Base-by-base conservation (phyloP, 371 early-diverging fungal genomes). In the Mycotypha africana region DNA sequence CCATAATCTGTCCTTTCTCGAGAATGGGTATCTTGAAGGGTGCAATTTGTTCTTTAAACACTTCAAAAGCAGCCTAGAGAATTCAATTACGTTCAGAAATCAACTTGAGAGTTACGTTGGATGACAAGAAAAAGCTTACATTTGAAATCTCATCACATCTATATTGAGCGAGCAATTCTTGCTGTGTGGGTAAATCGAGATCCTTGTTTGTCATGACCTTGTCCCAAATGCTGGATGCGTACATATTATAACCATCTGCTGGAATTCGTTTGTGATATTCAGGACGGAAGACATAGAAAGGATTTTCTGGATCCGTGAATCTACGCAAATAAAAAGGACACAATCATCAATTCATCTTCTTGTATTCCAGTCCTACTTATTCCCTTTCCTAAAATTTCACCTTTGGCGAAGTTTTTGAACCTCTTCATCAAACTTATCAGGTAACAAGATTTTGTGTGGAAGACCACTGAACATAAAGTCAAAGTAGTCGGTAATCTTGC, bases 81-180 rank as follows among this genome's bases (percentile, higher is more conserved):
- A n/a, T n/a, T n/a, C n/a, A n/a, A n/a, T n/a, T n/a, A n/a, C n/a
- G n/a, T n/a, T n/a, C 8, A 34, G 19, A 10, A 17, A 12, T 26
- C 1, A 47, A 44, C 2, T 32, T 33, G 22, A 24, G 1, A 30
- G 6, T 12, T 30, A 30, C 30, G 12, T 30, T 30, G 30, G 30
- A 30, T 12, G n/a, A n/a, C n/a, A n/a, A n/a, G n/a, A n/a, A n/a
- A n/a, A n/a, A n/a, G n/a, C n/a, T 53, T 59, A 74, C 79, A 40
- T 78, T 81, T n/a, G 90, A 83, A 48, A 98, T 96, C 62, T 98
- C 98, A 51, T 98, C 98, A 64, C 98, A 98, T 42, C 98, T 87
- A 65, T 89, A 97, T 72, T 97, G 97, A 21, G 98, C 97, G 47
- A 98, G 72, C 36, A 98, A 68, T 59, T 97, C 92, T 70, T 95